A percentile compares a stretch with the other conserved stretches of the same genome.
Evolutionary conservation across 2,329 filamentous ascomycete genomes (phyloP).

Genomic region (Coleophoma eucalyptorum): DNA sequence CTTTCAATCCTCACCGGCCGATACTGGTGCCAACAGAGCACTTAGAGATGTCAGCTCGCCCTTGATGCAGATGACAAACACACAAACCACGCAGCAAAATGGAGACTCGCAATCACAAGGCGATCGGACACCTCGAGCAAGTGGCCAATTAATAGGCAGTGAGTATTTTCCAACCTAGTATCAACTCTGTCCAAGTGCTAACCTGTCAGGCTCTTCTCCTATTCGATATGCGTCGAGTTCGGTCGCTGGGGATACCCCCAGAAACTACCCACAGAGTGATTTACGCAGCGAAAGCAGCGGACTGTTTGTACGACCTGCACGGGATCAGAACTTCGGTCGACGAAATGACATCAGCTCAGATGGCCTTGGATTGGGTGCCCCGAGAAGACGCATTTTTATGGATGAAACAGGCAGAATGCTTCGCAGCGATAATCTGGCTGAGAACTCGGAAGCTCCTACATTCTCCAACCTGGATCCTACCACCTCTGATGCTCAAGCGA

Average conservation of each 20-base stretch:
- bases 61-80: constrained; percentile 54
- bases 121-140: constrained; percentile 69
- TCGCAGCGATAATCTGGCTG: constrained; percentile 45
- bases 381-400: constrained; percentile 50
- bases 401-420: constrained; percentile 55
- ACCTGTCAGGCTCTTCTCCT: constrained; percentile 76
- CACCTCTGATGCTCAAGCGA: constrained; percentile 85
- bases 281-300: constrained; percentile 71
- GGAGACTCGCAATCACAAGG: constrained; percentile 36
- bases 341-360: constrained; percentile 89
- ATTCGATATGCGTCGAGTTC: constrained; percentile 90
- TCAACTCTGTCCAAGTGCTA: too few relatives aligned
- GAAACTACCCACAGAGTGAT: constrained; percentile 31
- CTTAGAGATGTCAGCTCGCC: constrained; percentile 50
- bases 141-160: constrained; percentile 58
- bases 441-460: constrained; percentile 55
- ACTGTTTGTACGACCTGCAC: constrained; percentile 71
- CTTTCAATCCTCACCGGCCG: constrained; percentile 60
- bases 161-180: constrained; percentile 19
- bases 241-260: constrained; percentile 55
- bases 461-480: constrained; percentile 68
- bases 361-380: constrained; percentile 50
- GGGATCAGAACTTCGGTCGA: constrained; percentile 53
- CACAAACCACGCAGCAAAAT: constrained; percentile 48
- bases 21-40: constrained; percentile 32